Conservation (phyloP, 331 rosid genomes). For the Acacia pycnantha region DNA sequence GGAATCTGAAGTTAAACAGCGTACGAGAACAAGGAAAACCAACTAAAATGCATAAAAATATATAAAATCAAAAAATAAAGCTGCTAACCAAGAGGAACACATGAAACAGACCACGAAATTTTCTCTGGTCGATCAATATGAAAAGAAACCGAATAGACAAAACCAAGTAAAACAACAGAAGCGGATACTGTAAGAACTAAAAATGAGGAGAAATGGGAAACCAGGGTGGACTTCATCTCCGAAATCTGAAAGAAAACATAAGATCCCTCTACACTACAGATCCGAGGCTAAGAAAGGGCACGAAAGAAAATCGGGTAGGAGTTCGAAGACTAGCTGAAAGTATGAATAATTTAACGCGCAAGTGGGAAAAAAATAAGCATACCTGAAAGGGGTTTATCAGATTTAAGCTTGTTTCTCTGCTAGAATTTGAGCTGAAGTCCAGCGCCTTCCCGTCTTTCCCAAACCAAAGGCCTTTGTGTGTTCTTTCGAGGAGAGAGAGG, state of each 20-base stretch:
- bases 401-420: background rate
- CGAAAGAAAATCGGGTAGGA: background rate
- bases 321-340: background rate
- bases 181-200: background rate
- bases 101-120: background rate
- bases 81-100: background rate
- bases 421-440: constrained; percentile 16
- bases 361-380: background rate
- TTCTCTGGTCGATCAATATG: background rate
- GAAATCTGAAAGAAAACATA: constrained; percentile 5
- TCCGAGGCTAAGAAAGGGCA: constrained; percentile 15
- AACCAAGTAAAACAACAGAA: background rate
- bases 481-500: background rate
- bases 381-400: constrained; percentile 37
- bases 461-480: constrained; percentile 5
- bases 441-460: background rate
- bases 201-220: background rate
- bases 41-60: background rate
- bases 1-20: constrained; percentile 15
- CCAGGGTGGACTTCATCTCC: constrained; percentile 12
- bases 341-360: background rate
- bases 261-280: constrained; percentile 28
- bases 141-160: background rate
- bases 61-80: background rate
- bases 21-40: background rate